A percentile compares a stretch with the other conserved stretches of the same genome.
Conservation (phyloP, 208 protist species). For the Acanthamoeba triangularis region DNA sequence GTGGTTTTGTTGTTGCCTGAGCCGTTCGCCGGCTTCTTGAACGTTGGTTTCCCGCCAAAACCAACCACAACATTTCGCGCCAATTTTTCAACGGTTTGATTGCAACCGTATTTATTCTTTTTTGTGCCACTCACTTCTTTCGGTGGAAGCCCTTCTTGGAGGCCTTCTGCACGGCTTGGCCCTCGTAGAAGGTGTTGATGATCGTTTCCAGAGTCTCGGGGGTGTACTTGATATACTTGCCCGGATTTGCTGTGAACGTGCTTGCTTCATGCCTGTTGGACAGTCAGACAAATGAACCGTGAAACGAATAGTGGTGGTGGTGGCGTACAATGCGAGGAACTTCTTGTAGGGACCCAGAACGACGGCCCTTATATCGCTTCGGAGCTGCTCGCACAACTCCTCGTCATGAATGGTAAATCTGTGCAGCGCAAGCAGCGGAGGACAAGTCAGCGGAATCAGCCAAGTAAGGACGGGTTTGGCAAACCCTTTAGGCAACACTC, state of each 20-base stretch:
- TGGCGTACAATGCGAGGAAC: not conserved
- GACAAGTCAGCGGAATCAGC: not conserved
- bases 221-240: constrained; percentile 65
- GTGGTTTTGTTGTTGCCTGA: constrained; percentile 8
- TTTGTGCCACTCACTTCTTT: not conserved
- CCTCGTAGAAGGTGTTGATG: constrained; percentile 36
- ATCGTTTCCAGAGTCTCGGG: constrained; percentile 60
- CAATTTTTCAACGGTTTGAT: not conserved
- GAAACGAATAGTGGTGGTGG: too few species aligned
- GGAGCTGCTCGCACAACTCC: constrained; percentile 51
- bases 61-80: not conserved
- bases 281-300: too few species aligned
- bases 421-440: not conserved
- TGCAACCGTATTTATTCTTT: not conserved
- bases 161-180: constrained; percentile 1
- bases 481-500: too few species aligned
- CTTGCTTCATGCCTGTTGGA: constrained; percentile 21
- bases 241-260: constrained; percentile 42
- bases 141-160: constrained; percentile 44
- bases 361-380: constrained; percentile 27
- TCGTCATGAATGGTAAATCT: constrained; percentile 35
- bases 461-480: too few species aligned
- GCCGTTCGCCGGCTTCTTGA: constrained; percentile 2
- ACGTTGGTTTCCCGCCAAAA: not conserved
- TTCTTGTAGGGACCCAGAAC: constrained; percentile 27